Conservation (phyloP, 2,329 filamentous ascomycete species). For the Raffaelea ambrosiae region DNA sequence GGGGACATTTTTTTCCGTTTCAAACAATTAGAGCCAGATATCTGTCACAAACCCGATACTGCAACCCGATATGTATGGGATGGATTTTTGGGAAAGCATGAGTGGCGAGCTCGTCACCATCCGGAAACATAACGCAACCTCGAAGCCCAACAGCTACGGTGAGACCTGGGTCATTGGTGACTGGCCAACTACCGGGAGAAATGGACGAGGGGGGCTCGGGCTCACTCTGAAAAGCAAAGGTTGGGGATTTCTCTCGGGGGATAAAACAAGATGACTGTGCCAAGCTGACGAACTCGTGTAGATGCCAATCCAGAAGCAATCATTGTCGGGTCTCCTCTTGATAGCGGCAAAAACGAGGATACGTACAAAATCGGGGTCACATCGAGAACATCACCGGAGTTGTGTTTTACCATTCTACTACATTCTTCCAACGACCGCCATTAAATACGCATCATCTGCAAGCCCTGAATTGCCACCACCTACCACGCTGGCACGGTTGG, state of each 20-base stretch:
- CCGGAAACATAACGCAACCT: slow-evolving; percentile 44
- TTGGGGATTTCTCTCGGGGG: no score
- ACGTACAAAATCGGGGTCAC: slow-evolving; percentile 56
- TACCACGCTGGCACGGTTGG: slow-evolving; percentile 52
- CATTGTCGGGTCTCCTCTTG: slow-evolving; percentile 54
- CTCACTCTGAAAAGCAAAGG: slow-evolving; percentile 49
- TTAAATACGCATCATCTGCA: slow-evolving; percentile 35
- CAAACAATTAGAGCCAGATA: slow-evolving; percentile 51
- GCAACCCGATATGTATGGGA: slow-evolving; percentile 51
- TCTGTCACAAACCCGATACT: slow-evolving; percentile 53
- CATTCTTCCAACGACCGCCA: slow-evolving; percentile 53
- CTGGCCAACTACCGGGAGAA: slow-evolving; percentile 55
- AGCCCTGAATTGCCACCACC: slow-evolving; percentile 38
- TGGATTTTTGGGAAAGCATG: slow-evolving; percentile 68
- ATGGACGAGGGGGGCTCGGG: slow-evolving; percentile 55
- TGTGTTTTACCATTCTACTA: slow-evolving; percentile 58
- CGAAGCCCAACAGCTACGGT: slow-evolving; percentile 54
- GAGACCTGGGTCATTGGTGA: slow-evolving; percentile 62
- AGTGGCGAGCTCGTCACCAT: slow-evolving; percentile 60
- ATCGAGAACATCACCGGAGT: slow-evolving; percentile 58
- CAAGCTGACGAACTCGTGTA: slow-evolving; percentile 10
- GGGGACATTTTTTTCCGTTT: slow-evolving; percentile 57
- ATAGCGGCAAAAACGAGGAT: slow-evolving; percentile 51
- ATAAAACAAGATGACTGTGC: slow-evolving; percentile 4
- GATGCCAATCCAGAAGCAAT: slow-evolving; percentile 66